Evolutionary conservation across 495 filamentous ascomycete species (phyloP).

Genomic region (Trichoderma virens): DNA sequence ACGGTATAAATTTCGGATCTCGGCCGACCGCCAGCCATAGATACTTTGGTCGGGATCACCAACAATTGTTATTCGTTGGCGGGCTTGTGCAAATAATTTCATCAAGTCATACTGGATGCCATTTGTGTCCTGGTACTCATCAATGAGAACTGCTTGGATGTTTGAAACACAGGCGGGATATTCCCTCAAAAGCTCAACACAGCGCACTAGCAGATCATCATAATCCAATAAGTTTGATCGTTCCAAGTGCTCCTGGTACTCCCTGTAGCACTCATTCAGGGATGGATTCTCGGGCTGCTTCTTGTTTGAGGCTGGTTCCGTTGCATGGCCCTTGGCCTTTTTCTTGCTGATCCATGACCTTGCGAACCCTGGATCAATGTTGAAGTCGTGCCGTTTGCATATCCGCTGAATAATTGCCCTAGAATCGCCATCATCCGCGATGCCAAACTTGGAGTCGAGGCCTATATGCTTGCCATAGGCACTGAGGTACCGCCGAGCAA

Average conservation of each 20-base stretch:
- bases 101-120: conserved; percentile 91
- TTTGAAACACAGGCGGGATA: conserved; percentile 84
- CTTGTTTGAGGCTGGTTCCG: conserved; percentile 17
- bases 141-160: conserved; percentile 86
- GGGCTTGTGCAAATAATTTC: conserved; percentile 70
- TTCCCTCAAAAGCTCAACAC: conserved; percentile 67
- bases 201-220: conserved; percentile 84
- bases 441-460: conserved; percentile 75
- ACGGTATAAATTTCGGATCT: conserved; percentile 78
- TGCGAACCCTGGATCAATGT: conserved; percentile 61
- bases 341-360: conserved; percentile 73
- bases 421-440: conserved; percentile 83
- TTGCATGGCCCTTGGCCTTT: conserved; percentile 65
- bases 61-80: conserved; percentile 79
- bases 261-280: conserved; percentile 63
- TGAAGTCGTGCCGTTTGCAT: conserved; percentile 60
- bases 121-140: conserved; percentile 99
- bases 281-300: conserved; percentile 42
- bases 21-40: conserved; percentile 95
- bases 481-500: conserved; percentile 77
- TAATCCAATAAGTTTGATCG: conserved; percentile 86
- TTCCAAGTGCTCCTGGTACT: conserved; percentile 69
- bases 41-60: conserved; percentile 98
- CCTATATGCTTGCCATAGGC: conserved; percentile 83
- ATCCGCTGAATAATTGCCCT: conserved; percentile 72